Base-by-base conservation (phyloP, 257 asterid genomes). In the Solanum microdontum region DNA sequence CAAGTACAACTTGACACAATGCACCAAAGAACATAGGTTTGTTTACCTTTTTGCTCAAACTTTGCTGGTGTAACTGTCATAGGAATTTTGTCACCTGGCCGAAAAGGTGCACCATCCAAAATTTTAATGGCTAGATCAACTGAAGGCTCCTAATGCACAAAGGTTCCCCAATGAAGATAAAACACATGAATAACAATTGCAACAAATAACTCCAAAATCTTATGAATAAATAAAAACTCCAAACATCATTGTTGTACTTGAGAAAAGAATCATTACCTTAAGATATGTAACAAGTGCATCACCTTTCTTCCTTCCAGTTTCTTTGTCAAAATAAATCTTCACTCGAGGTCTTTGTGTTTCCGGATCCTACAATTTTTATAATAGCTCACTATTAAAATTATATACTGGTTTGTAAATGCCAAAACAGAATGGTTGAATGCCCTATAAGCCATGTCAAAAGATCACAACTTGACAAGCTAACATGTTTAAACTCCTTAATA, bases 31-130 rank as follows among this genome's bases (percentile, higher is more conserved):
- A 86, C 80, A 87, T 66, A 62, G 32, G 26, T 14, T 11, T 84
- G 80, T n/a, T 84, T 86, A 96, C 99, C 99, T 93, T 97, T 97
- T 92, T 97, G 99, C 93, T 96, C 94, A 87, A 97, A 97, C 92
- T 92, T 92, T 69, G 99, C 99, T 91, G 73, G 93, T 26, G 96
- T 87, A 91, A 97, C 98, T 76, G 95, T 87, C 99, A 97, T 96
- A 48, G 91, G 92, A 90, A 87, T 86, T 92, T 96, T 94, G 89
- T 93, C 95, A 84, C 92, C 96, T 26, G 94, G 95, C 90, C 99
- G 92, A 2, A 97, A 91, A 83, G 98, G 99, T 66, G 95, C 85
- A 84, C 99, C 98, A 21, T 97, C 99, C 94, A 97, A 89, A 87
- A 97, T 93, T 91, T 97, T 93, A 88, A 91, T 62, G 87, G 98